A percentile compares a stretch with the other conserved stretches of the same genome.
Evolutionary conservation across 2,329 filamentous ascomycete genomes (phyloP).

Genomic region (Ceratocystis huliohia): DNA sequence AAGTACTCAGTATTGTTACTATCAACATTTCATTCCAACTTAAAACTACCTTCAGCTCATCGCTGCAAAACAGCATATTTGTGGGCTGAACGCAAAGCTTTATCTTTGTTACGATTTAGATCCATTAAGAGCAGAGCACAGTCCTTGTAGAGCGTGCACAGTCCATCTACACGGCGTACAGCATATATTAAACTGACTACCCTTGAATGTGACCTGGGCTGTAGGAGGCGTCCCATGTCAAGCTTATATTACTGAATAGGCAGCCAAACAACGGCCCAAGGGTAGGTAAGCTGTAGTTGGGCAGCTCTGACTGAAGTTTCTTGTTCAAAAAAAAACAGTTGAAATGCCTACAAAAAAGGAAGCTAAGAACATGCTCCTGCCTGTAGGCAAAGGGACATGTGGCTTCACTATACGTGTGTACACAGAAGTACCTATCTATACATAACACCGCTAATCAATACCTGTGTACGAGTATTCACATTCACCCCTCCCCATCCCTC

Average conservation of each 20-base stretch:
- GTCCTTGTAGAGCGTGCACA: neutral
- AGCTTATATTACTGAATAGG: slow-evolving; percentile 1
- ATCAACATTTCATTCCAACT: neutral
- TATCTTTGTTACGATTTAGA: neutral
- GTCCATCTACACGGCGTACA: neutral
- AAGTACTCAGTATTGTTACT: too few species aligned
- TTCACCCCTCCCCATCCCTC: neutral
- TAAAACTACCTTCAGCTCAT: neutral
- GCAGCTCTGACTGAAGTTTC: neutral
- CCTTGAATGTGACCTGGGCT: neutral
- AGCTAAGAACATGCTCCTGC: neutral
- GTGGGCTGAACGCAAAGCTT: neutral
- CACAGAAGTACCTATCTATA: neutral
- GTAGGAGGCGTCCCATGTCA: neutral
- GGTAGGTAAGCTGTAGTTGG: neutral
- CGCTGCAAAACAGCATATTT: neutral
- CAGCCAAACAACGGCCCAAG: neutral
- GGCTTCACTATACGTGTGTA: neutral
- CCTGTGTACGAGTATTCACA: neutral
- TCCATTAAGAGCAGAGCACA: neutral
- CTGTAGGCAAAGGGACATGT: neutral
- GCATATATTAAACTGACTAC: slow-evolving; percentile 3
- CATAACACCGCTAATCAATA: neutral
- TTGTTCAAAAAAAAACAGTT: neutral
- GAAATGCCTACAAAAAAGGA: neutral